Evolutionary conservation across 1,284 basidiomycete genomes (phyloP), one percentile per base, ranked within the genome.

Genomic region (Termitomyces sp.): DNA sequence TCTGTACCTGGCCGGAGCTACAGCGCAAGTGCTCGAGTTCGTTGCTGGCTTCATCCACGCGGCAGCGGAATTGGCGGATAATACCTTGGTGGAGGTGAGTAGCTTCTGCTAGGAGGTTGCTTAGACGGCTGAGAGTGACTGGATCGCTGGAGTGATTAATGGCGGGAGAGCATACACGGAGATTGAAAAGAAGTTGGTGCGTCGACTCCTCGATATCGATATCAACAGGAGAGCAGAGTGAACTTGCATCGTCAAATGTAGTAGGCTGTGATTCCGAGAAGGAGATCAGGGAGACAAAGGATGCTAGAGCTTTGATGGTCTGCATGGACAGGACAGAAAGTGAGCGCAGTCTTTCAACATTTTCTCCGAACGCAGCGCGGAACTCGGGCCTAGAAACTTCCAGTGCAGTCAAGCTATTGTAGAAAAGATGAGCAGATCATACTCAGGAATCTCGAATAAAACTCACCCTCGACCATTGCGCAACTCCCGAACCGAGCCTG

Each of bases 381-480:
- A 85, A 84, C 58, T 85, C 80, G 5, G 82, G 79, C 65, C 79
- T 81, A 21, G 80, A 80, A 10, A 89, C 80, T 53, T 89, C 83
- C 40, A 81, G 62, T 13, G 87, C 77, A n/a, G 84, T 88, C 40
- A 88, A 68, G 36, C 87, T 88, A 40, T 17, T 9, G 7, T 10
- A 26, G 1, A 38, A 47, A 36, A 38, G 21, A 38, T 48, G 46
- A 48, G 46, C 46, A 38, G 34, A n/a, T n/a, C 21, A 3, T 12
- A 10, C 2, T 5, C 3, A 10, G 1, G 26, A 26, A 24, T 17
- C 9, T 48, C 46, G 24, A 41, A 59, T 31, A 39, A 52, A 31
- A 71, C 81, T 36, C 62, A 88, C 84, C 87, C 87, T 71, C 84
- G 72, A 8, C 80, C 74, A 65, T 90, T 90, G 49, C 80, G 79